Percentiles rank a stretch among this genome's conserved stretches.
Conservation (phyloP, 345 rosid species). For the Hibiscus tridactylites region DNA sequence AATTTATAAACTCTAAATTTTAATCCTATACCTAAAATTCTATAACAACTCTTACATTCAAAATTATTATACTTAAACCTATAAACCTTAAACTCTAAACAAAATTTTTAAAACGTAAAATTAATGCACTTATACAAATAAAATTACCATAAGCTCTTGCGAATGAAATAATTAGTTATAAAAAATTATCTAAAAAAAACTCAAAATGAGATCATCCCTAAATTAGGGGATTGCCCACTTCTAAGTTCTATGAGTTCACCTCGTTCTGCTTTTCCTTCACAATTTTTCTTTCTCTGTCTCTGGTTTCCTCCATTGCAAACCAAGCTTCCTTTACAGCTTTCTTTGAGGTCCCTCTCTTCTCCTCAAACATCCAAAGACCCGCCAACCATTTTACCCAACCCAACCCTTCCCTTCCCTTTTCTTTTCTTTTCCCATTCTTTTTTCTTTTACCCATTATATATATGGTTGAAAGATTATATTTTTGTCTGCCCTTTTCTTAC, state of each 20-base stretch:
- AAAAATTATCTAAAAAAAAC: too few species aligned
- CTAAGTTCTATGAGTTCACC: background rate
- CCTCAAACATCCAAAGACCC: conserved; percentile 28
- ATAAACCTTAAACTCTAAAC: too few species aligned
- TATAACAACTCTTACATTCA: too few species aligned
- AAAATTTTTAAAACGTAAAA: too few species aligned
- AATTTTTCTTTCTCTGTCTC: conserved; percentile 25
- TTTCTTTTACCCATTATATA: background rate
- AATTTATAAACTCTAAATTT: too few species aligned
- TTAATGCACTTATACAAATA: too few species aligned
- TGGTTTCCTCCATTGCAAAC: conserved; percentile 89
- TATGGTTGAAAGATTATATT: conserved; percentile 26
- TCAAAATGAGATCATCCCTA: too few species aligned
- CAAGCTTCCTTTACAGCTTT: conserved; percentile 68
- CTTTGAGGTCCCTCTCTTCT: background rate
- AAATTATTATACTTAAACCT: too few species aligned
- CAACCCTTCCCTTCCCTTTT: background rate
- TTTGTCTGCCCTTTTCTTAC: conserved; percentile 29
- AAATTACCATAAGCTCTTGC: too few species aligned
- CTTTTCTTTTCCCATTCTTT: background rate
- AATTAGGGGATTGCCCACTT: too few species aligned
- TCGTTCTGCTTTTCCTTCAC: conserved; percentile 38
- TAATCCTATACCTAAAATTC: too few species aligned
- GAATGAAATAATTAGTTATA: too few species aligned
- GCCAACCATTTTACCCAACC: conserved; percentile 47